Conservation (phyloP, 345 rosid species). For the Lumnitzera racemosa region DNA sequence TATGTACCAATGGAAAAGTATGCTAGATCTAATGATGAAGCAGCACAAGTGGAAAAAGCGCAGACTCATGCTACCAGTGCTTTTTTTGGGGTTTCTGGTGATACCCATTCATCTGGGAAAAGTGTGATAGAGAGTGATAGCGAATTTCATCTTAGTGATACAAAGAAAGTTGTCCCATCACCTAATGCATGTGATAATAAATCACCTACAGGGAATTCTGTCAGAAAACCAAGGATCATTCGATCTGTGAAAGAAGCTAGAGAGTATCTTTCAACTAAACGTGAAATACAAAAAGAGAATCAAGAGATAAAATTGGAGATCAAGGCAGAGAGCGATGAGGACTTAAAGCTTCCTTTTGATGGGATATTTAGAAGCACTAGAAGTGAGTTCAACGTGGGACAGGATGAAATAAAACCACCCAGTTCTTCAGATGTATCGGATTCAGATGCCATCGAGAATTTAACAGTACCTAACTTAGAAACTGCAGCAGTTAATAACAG, state of each 20-base stretch:
- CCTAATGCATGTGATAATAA: constrained; percentile 24
- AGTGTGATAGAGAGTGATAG: constrained; percentile 11
- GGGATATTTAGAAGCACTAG: constrained; percentile 12
- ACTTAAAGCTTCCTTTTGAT: constrained; percentile 13
- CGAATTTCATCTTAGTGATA: constrained; percentile 10
- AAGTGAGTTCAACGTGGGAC: constrained; percentile 17
- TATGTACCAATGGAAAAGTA: too few relatives aligned
- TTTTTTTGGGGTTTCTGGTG: constrained; percentile 20
- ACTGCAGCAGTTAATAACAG: too few relatives aligned
- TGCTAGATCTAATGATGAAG: too few relatives aligned
- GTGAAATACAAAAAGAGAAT: constrained; percentile 14
- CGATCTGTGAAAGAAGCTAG: constrained; percentile 80
- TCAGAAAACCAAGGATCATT: constrained; percentile 51
- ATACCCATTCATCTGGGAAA: constrained; percentile 7
- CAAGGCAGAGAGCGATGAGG: constrained; percentile 16
- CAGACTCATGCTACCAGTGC: constrained; percentile 16
- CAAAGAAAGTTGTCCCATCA: constrained; percentile 19
- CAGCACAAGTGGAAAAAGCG: not conserved
- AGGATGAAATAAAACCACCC: constrained; percentile 1
- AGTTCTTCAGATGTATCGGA: too few relatives aligned
- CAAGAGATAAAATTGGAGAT: constrained; percentile 17
- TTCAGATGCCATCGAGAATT: too few relatives aligned
- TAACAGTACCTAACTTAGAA: too few relatives aligned
- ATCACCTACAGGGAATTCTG: constrained; percentile 14
- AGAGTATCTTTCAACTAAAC: constrained; percentile 54